A percentile compares a stretch with the other conserved stretches of the same genome.
Evolutionary conservation across 305 asterid species (phyloP).

Genomic region (Fraxinus paxiana): DNA sequence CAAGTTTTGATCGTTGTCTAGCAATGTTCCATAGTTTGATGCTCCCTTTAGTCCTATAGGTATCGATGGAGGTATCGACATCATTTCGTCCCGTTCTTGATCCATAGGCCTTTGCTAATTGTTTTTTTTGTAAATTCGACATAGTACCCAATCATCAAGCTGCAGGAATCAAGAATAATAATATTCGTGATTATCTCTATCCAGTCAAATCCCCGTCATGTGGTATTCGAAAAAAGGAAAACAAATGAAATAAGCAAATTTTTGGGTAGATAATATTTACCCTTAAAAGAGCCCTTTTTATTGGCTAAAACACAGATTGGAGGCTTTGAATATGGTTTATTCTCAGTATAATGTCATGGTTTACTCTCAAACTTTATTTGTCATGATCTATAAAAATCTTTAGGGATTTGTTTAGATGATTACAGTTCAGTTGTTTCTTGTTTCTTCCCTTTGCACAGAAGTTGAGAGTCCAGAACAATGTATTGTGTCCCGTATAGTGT

Average conservation of each 20-base stretch:
- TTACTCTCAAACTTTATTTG: no score
- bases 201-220: no score
- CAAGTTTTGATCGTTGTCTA: conserved; percentile 41
- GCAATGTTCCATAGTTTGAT: conserved; percentile 29
- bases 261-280: conserved; percentile 26
- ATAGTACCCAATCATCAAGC: conserved; percentile 91
- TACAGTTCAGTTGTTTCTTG: no score
- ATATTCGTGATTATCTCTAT: not conserved
- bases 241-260: no score
- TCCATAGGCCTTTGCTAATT: conserved; percentile 54
- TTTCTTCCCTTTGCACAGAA: no score
- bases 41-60: conserved; percentile 24
- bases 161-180: conserved; percentile 9
- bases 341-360: no score
- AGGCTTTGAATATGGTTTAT: conserved; percentile 48
- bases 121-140: conserved; percentile 80
- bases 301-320: conserved; percentile 51
- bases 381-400: no score
- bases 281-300: conserved; percentile 69
- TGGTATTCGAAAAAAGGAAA: no score
- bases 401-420: no score
- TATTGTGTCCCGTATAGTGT: no score
- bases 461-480: no score
- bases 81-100: conserved; percentile 46
- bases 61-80: conserved; percentile 14